phyloP scores from a whole-genome alignment of 2,329 filamentous ascomycete species.

The Arthroderma sp. region DNA sequence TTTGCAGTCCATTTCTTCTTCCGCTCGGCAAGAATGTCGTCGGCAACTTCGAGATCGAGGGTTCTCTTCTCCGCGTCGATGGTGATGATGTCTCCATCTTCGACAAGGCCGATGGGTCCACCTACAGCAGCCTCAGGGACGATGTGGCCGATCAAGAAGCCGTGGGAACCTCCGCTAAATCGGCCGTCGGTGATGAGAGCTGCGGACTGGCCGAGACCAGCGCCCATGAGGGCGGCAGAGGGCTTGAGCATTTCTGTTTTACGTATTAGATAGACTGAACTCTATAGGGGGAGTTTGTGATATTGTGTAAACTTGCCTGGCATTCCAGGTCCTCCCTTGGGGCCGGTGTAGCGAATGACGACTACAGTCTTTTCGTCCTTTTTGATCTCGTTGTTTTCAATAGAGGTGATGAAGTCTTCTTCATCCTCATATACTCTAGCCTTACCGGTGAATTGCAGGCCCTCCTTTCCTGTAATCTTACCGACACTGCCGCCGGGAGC shows the following conservation, averaged over 20 bases:
- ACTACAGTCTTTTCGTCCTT: slow-evolving; percentile 67
- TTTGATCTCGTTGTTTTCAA: slow-evolving; percentile 56
- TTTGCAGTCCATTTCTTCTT: slow-evolving; percentile 46
- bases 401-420: slow-evolving; percentile 53
- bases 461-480: slow-evolving; percentile 68
- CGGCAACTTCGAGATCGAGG: slow-evolving; percentile 17
- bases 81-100: slow-evolving; percentile 67
- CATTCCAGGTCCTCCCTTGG: slow-evolving; percentile 62
- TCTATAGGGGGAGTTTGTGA: too few species aligned
- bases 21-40: slow-evolving; percentile 49
- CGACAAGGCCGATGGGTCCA: slow-evolving; percentile 73
- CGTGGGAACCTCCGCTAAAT: slow-evolving; percentile 58
- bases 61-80: slow-evolving; percentile 59
- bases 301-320: slow-evolving; percentile 22
- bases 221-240: slow-evolving; percentile 59
- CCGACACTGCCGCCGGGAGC: slow-evolving; percentile 58
- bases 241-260: slow-evolving; percentile 59
- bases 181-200: slow-evolving; percentile 63
- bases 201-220: slow-evolving; percentile 54
- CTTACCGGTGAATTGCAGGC: slow-evolving; percentile 52
- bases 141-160: slow-evolving; percentile 39
- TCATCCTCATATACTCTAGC: slow-evolving; percentile 59
- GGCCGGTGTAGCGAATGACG: slow-evolving; percentile 61
- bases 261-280: not conserved
- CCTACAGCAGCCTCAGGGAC: slow-evolving; percentile 81